phyloP scores from a whole-genome alignment of 169 alveolate genomes.

The Cryptosporidium felis region DNA sequence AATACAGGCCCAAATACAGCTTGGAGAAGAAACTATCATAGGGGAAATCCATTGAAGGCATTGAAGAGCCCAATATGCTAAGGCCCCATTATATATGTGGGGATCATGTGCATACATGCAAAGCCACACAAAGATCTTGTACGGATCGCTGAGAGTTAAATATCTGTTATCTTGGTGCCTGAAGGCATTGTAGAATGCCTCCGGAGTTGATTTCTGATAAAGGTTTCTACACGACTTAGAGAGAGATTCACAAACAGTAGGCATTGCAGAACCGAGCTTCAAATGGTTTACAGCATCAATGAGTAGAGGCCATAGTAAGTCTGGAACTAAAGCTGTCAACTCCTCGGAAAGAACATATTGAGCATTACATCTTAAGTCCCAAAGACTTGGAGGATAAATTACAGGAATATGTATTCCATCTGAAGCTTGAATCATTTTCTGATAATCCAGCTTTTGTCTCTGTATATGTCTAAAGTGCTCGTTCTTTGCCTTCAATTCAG shows the following conservation, averaged over 20 bases:
- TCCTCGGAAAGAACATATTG: constrained; percentile 32
- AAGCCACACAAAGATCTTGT: constrained; percentile 57
- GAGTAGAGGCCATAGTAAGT: constrained; percentile 61
- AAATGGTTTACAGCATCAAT: constrained; percentile 68
- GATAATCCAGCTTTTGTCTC: constrained; percentile 35
- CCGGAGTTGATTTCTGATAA: constrained; percentile 48
- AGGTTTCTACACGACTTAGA: constrained; percentile 45
- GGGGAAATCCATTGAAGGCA: constrained; percentile 66
- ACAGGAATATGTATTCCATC: constrained; percentile 24
- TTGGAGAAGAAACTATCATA: constrained; percentile 38
- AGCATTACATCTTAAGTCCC: constrained; percentile 63
- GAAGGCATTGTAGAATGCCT: constrained; percentile 30
- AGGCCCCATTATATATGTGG: constrained; percentile 33
- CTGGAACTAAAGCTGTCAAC: constrained; percentile 58
- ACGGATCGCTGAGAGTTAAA: constrained; percentile 47
- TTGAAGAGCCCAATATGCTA: constrained; percentile 64
- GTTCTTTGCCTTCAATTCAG: constrained; percentile 38
- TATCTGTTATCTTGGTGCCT: constrained; percentile 10
- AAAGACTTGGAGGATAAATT: constrained; percentile 58
- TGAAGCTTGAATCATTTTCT: not conserved
- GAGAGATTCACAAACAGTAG: constrained; percentile 58
- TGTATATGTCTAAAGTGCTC: constrained; percentile 63
- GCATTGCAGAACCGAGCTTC: constrained; percentile 70
- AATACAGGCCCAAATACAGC: constrained; percentile 58
- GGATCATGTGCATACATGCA: constrained; percentile 71